Conservation (phyloP, 2,329 filamentous ascomycete species). For the Fusarium piperis region DNA sequence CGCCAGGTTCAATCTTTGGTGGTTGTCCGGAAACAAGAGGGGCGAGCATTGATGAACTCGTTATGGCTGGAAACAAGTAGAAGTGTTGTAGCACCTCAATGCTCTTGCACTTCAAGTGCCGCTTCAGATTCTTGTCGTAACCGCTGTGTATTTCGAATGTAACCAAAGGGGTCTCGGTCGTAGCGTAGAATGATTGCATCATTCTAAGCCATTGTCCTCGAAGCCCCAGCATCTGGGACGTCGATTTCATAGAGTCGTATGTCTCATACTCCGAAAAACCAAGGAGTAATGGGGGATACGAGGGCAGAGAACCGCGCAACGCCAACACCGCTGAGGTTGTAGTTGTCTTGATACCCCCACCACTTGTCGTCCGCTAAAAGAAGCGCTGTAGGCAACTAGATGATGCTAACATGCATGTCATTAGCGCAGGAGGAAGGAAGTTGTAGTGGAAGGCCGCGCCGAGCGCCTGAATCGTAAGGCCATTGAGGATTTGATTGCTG, state of each 20-base stretch:
- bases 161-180: no score
- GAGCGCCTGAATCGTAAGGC: no score
- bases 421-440: no score
- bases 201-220: background rate
- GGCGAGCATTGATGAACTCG: background rate
- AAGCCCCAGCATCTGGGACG: no score
- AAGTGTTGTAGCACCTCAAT: background rate
- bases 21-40: background rate
- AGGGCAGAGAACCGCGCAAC: background rate
- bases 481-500: no score
- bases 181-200: no score
- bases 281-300: background rate
- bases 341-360: background rate
- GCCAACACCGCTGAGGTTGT: background rate
- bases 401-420: background rate
- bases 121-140: background rate
- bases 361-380: background rate
- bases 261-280: background rate
- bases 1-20: background rate
- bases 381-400: background rate
- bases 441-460: no score
- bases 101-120: background rate
- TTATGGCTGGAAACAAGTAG: background rate
- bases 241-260: no score
- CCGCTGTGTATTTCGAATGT: no score